A percentile compares a stretch with the other conserved stretches of the same genome.
Conservation (phyloP, 78 protist genomes). For the Dictyostelium discoideum region DNA sequence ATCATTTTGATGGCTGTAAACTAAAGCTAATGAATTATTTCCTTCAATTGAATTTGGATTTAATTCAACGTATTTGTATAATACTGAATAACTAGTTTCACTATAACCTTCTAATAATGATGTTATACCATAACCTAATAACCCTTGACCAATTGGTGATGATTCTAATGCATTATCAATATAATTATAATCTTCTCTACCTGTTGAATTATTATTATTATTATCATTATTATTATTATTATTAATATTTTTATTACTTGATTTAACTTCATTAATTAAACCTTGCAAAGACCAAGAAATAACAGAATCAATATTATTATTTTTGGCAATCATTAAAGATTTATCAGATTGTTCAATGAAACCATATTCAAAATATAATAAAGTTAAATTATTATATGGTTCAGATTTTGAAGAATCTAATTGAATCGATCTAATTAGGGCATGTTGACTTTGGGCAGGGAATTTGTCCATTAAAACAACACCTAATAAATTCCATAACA, state of each 20-base stretch:
- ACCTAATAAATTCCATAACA: slow-evolving; percentile 73
- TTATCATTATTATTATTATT: not conserved
- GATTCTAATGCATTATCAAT: slow-evolving; percentile 29
- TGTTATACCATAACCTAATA: slow-evolving; percentile 34
- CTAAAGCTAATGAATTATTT: slow-evolving; percentile 7
- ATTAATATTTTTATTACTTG: not conserved
- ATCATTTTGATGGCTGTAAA: slow-evolving; percentile 11
- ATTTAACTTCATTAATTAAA: slow-evolving; percentile 34
- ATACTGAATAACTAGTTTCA: not conserved
- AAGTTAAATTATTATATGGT: slow-evolving; percentile 65
- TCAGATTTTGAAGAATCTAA: slow-evolving; percentile 41
- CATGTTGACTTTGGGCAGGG: slow-evolving; percentile 69
- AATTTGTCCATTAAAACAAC: slow-evolving; percentile 59
- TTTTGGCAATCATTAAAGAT: slow-evolving; percentile 37
- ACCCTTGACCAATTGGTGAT: slow-evolving; percentile 41
- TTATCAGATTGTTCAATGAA: slow-evolving; percentile 6
- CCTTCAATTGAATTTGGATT: slow-evolving; percentile 35
- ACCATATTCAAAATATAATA: slow-evolving; percentile 51
- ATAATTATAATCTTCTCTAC: slow-evolving; percentile 39
- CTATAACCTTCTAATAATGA: not conserved
- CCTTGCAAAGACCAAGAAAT: slow-evolving; percentile 64
- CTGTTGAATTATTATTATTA: not conserved
- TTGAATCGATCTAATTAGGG: slow-evolving; percentile 68
- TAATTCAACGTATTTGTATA: slow-evolving; percentile 3
- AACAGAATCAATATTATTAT: slow-evolving; percentile 8